phyloP scores from a whole-genome alignment of 2,329 filamentous ascomycete species.

The Bipolaris zeicola region DNA sequence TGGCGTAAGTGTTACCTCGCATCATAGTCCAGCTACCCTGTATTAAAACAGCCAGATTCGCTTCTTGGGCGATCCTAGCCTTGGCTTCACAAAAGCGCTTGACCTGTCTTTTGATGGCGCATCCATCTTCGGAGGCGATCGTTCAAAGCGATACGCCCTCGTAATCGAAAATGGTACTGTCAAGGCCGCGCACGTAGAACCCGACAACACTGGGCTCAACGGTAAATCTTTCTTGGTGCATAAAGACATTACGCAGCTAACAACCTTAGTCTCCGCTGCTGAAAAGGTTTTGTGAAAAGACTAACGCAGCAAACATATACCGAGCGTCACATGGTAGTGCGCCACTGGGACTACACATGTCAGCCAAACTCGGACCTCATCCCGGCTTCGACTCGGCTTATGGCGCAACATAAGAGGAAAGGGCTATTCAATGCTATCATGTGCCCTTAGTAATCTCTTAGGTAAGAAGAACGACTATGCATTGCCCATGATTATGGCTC shows the following conservation, averaged over 20 bases:
- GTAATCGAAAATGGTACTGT: conserved; percentile 85
- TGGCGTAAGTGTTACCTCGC: conserved; percentile 65
- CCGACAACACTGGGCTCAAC: conserved; percentile 82
- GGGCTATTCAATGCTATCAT: neutral
- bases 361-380: neutral
- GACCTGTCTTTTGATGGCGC: conserved; percentile 82
- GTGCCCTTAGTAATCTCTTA: neutral
- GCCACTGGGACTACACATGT: neutral
- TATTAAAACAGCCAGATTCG: conserved; percentile 67
- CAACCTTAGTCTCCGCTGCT: conserved; percentile 36
- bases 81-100: conserved; percentile 79
- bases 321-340: neutral
- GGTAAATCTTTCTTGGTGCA: conserved; percentile 57
- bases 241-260: conserved; percentile 1
- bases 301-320: neutral
- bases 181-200: conserved; percentile 79
- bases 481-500: neutral
- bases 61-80: conserved; percentile 83
- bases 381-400: neutral
- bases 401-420: neutral
- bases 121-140: conserved; percentile 78
- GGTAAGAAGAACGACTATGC: neutral
- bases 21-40: neutral
- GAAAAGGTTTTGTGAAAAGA: conserved; percentile 37
- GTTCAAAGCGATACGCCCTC: conserved; percentile 87